A percentile compares a stretch with the other conserved stretches of the same genome.
Evolutionary conservation across 2,329 filamentous ascomycete genomes (phyloP).

Genomic region (Boeremia exigua): DNA sequence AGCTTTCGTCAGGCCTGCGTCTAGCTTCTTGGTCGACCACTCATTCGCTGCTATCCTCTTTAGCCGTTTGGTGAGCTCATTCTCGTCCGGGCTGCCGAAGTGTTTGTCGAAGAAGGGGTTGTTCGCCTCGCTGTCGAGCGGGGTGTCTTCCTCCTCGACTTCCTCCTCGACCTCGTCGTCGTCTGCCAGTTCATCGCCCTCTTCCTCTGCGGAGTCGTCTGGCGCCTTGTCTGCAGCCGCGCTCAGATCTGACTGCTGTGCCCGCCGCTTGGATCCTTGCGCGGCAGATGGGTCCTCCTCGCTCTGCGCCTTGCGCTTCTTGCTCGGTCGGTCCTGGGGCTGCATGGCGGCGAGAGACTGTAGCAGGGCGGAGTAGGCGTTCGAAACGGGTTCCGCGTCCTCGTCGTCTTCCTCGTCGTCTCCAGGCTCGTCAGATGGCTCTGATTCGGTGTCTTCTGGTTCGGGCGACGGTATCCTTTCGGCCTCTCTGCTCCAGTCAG

Average conservation of each 20-base stretch:
- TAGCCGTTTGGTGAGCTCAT: slow-evolving; percentile 60
- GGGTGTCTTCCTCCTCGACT: slow-evolving; percentile 20
- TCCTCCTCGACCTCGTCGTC: slow-evolving; percentile 16
- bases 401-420: slow-evolving; percentile 28
- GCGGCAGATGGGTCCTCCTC: slow-evolving; percentile 5
- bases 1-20: slow-evolving; percentile 22
- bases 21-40: slow-evolving; percentile 55
- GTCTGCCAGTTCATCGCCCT: slow-evolving; percentile 16
- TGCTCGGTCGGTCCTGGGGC: slow-evolving; percentile 54
- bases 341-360: slow-evolving; percentile 57
- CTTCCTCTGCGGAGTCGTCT: slow-evolving; percentile 4
- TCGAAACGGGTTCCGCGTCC: slow-evolving; percentile 35
- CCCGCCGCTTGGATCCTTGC: not conserved
- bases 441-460: slow-evolving; percentile 28
- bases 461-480: slow-evolving; percentile 28
- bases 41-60: slow-evolving; percentile 55
- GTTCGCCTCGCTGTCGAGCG: slow-evolving; percentile 53
- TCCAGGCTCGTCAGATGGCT: slow-evolving; percentile 35
- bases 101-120: slow-evolving; percentile 75
- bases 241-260: slow-evolving; percentile 7
- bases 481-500: slow-evolving; percentile 26
- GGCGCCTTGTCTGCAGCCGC: not conserved
- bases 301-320: slow-evolving; percentile 59
- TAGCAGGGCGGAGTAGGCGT: slow-evolving; percentile 64
- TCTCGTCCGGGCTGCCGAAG: slow-evolving; percentile 72